These are phyloP conservation scores for Picochlorum sp. DNA, from an alignment of 139 green algal genomes.

Conservation along the genomic window DNA sequence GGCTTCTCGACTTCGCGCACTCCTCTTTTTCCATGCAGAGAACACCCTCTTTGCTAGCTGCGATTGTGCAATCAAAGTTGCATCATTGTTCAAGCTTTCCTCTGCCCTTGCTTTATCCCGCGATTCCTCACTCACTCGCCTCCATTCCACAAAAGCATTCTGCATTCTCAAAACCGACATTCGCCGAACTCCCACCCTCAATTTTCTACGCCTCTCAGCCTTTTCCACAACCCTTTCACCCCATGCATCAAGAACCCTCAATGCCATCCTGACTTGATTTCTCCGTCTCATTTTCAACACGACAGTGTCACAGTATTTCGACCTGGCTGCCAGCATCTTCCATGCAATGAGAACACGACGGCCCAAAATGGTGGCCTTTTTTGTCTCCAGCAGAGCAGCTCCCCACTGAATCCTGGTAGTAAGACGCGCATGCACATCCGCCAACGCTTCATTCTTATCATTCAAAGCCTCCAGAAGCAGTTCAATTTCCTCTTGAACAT, in stretches of 20 bases:
- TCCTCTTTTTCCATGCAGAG: conserved; percentile 8
- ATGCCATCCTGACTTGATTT: background rate
- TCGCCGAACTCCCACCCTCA: conserved; percentile 15
- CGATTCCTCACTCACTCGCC: background rate
- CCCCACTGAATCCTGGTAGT: conserved; percentile 29
- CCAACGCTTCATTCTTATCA: conserved; percentile 20
- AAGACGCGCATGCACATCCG: conserved; percentile 18
- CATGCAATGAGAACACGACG: conserved; percentile 14
- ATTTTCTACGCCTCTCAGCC: background rate
- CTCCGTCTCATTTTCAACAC: conserved; percentile 22
- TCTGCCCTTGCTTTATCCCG: background rate
- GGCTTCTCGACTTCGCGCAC: background rate
- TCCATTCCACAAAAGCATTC: conserved; percentile 12
- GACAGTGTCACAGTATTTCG: conserved; percentile 19
- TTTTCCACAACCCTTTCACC: conserved; percentile 6
- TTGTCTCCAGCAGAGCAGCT: conserved; percentile 23
- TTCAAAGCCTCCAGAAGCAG: conserved; percentile 22
- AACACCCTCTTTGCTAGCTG: conserved; percentile 7
- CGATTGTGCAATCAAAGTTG: background rate
- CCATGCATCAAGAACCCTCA: conserved; percentile 17
- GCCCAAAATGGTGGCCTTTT: background rate
- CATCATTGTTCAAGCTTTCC: conserved; percentile 1
- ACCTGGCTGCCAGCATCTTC: background rate
- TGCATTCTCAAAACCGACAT: conserved; percentile 25
- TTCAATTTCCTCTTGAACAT: conserved; percentile 48